Conservation (phyloP, 2,329 filamentous ascomycete genomes). For the Ambrosiella beaveri region DNA sequence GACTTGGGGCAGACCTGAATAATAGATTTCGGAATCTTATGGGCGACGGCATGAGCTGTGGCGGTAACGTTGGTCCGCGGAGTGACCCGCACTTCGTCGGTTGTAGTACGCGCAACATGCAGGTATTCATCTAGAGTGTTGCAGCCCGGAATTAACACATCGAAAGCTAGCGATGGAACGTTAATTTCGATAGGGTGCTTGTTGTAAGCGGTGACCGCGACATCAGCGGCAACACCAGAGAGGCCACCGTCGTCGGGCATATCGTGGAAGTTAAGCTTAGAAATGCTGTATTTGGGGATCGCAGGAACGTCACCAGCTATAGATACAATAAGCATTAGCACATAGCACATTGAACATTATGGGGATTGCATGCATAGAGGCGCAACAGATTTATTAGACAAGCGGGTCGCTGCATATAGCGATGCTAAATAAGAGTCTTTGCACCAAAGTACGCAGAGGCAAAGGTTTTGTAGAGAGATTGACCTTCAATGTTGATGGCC, state of each 20-base stretch:
- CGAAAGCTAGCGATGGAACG: slow-evolving; percentile 66
- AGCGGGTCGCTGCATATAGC: slow-evolving; percentile 4
- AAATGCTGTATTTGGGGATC: slow-evolving; percentile 69
- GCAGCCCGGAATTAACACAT: slow-evolving; percentile 74
- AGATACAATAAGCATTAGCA: slow-evolving; percentile 18
- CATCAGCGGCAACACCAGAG: slow-evolving; percentile 63
- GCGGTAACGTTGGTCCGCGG: slow-evolving; percentile 51
- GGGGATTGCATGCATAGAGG: slow-evolving; percentile 7
- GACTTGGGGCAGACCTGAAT: slow-evolving; percentile 59
- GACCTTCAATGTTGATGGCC: slow-evolving; percentile 67
- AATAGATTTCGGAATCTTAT: slow-evolving; percentile 55
- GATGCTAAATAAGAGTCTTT: slow-evolving; percentile 25
- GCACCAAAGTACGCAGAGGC: slow-evolving; percentile 43
- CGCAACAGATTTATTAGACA: slow-evolving; percentile 13
- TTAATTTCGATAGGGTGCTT: slow-evolving; percentile 60
- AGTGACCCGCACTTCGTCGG: slow-evolving; percentile 46
- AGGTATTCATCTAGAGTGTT: slow-evolving; percentile 54
- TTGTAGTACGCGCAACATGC: slow-evolving; percentile 58
- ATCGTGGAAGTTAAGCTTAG: slow-evolving; percentile 64
- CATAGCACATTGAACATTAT: slow-evolving; percentile 14
- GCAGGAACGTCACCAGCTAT: slow-evolving; percentile 53
- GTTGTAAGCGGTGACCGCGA: slow-evolving; percentile 55
- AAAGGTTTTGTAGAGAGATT: slow-evolving; percentile 49
- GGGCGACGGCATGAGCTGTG: slow-evolving; percentile 54
- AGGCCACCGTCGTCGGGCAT: slow-evolving; percentile 32